Percentiles rank a stretch among this genome's conserved stretches.
These are phyloP conservation scores for Kokia cookei DNA, from an alignment of 441 rosid species.

Conservation along the genomic window DNA sequence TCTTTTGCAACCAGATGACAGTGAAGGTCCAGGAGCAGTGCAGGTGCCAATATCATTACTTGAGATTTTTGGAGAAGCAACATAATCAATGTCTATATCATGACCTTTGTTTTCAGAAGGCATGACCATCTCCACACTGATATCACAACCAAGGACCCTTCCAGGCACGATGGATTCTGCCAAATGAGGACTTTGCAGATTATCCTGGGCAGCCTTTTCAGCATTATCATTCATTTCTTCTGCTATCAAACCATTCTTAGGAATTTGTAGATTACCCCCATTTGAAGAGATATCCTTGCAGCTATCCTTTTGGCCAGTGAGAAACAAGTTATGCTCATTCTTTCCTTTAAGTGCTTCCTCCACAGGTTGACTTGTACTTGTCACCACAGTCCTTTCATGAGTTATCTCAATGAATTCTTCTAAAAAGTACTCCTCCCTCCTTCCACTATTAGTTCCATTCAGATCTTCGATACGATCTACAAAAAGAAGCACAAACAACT, in stretches of 20 bases:
- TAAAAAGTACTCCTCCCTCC: not conserved
- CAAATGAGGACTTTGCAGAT: constrained; percentile 11
- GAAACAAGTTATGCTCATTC: not conserved
- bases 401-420: not conserved
- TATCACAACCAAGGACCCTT: constrained; percentile 11
- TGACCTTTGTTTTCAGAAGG: constrained; percentile 25
- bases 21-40: constrained; percentile 3
- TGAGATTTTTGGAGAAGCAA: constrained; percentile 13
- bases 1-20: constrained; percentile 5
- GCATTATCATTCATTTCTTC: constrained; percentile 7
- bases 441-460: not conserved
- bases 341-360: not conserved
- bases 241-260: not conserved
- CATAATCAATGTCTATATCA: constrained; percentile 17
- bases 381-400: not conserved
- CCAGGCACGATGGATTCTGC: constrained; percentile 4
- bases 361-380: not conserved
- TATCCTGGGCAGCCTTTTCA: constrained; percentile 8
- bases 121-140: constrained; percentile 15
- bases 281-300: not conserved
- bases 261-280: not conserved
- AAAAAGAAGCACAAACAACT: not conserved
- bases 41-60: constrained; percentile 10
- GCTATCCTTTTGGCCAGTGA: not conserved
- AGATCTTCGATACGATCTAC: not conserved